Conservation (phyloP, 2,329 filamentous ascomycete genomes). For the Ophiostoma australiae region DNA sequence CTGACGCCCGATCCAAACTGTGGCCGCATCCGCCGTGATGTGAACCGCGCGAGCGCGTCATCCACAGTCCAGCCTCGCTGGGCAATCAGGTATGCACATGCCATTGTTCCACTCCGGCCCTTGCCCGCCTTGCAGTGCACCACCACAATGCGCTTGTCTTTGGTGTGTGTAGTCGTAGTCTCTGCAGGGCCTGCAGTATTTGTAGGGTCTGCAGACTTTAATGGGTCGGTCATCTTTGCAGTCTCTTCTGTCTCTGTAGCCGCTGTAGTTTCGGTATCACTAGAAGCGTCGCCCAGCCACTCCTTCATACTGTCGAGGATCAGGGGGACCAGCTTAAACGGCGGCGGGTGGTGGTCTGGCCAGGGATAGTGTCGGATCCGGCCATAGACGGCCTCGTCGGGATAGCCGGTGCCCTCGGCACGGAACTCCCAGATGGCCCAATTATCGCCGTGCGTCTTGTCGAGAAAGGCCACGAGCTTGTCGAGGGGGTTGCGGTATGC, state of each 20-base stretch:
- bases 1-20: constrained; percentile 81
- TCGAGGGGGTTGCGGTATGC: constrained; percentile 93
- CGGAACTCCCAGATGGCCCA: constrained; percentile 99
- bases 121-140: constrained; percentile 98
- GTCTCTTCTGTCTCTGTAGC: background rate
- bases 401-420: constrained; percentile 93
- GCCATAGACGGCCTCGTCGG: constrained; percentile 79
- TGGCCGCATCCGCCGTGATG: constrained; percentile 79
- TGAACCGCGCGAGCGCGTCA: constrained; percentile 56
- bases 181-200: constrained; percentile 31
- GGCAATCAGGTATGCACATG: constrained; percentile 83
- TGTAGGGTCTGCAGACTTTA: constrained; percentile 27
- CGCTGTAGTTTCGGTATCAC: background rate
- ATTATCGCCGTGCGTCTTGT: constrained; percentile 71
- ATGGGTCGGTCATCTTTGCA: no score
- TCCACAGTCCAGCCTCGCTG: constrained; percentile 63
- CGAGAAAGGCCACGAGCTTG: constrained; percentile 79
- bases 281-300: constrained; percentile 57
- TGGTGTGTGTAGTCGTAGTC: constrained; percentile 36
- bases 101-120: constrained; percentile 81
- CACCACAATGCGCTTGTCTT: constrained; percentile 62
- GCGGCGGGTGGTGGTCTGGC: constrained; percentile 95
- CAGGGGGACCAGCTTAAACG: constrained; percentile 80
- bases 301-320: constrained; percentile 91
- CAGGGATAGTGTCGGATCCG: constrained; percentile 89